Conservation (phyloP, 805 yeast genomes). For the Candida ponderosae region DNA sequence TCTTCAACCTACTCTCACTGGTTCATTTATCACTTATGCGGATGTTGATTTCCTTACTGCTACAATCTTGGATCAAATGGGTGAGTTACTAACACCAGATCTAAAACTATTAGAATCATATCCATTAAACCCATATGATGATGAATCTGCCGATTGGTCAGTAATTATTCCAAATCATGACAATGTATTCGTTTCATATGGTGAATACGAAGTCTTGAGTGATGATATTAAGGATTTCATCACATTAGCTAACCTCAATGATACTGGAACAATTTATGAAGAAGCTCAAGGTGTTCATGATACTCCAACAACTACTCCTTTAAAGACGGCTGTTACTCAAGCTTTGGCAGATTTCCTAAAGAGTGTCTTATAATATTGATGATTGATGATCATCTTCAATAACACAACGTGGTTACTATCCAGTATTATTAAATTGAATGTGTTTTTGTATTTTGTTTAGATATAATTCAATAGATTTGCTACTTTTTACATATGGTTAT, state of each 20-base stretch:
- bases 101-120: background rate
- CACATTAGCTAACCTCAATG: background rate
- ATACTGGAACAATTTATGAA: background rate
- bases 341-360: too few relatives aligned
- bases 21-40: background rate
- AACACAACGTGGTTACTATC: too few relatives aligned
- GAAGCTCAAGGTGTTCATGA: too few relatives aligned
- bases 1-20: conserved; percentile 3
- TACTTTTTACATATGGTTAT: too few relatives aligned
- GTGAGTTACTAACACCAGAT: conserved; percentile 1
- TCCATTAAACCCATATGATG: conserved; percentile 3
- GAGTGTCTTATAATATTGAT: background rate
- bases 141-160: conserved; percentile 4
- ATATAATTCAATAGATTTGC: too few relatives aligned
- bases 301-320: too few relatives aligned
- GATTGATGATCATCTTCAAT: too few relatives aligned
- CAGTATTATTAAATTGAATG: too few relatives aligned
- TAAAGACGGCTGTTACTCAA: too few relatives aligned
- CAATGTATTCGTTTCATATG: conserved; percentile 3
- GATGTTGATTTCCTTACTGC: conserved; percentile 4
- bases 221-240: conserved; percentile 3
- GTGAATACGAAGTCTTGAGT: conserved; percentile 8
- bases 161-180: conserved; percentile 1
- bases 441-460: too few relatives aligned
- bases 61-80: conserved; percentile 1